Evolutionary conservation across 352 stramenopile genomes (phyloP), one percentile per base, ranked within the genome.

Genomic region (Phytopythium oedochilum): DNA sequence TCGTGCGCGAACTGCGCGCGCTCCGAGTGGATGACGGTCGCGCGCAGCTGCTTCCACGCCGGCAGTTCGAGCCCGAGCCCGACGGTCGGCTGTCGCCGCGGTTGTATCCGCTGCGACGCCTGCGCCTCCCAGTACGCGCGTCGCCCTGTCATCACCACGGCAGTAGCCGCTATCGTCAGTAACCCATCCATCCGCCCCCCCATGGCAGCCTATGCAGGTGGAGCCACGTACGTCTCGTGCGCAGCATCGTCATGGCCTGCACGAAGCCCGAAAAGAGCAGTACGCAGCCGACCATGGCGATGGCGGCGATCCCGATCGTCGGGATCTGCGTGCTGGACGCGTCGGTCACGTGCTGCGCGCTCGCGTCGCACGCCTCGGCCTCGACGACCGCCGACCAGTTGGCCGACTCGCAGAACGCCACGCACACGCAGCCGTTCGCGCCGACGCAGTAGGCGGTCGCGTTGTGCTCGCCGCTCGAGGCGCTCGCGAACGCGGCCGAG

Each of bases 1-100:
- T 53, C 46, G 46, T 28, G 42, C 42, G 23, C 42, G 23, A 48
- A 36, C 32, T n/a, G 48, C n/a, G 43, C 70, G 26, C 58, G 63
- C 60, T 86, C 75, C 9, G 74, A 64, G 48, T 63, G 57, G 38
- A 86, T 86, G 14, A 86, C 46, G 10, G 66, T 61, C 44, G 80
- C 68, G 5, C 66, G 70, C 68, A 83, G 78, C 23, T 70, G 70
- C 57, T 86, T 83, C 75, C 75, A 86, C 9, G 68, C 73, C 6
- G 64, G 66, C 20, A 86, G 57, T 32, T 80, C 73, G 9, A 86
- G 60, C n/a, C 52, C 44, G 47, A 76, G 31, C n/a, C 74, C 55
- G 34, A 56, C 43, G 28, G 60, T 69, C 22, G 65, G 53, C 18
- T 51, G 31, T 31, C 64, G 52, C 36, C 53, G 61, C 29, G 55